Evolutionary conservation across 2,329 filamentous ascomycete genomes (phyloP), one percentile per base, ranked within the genome.

Genomic region (Neocatenulostroma microsporum): DNA sequence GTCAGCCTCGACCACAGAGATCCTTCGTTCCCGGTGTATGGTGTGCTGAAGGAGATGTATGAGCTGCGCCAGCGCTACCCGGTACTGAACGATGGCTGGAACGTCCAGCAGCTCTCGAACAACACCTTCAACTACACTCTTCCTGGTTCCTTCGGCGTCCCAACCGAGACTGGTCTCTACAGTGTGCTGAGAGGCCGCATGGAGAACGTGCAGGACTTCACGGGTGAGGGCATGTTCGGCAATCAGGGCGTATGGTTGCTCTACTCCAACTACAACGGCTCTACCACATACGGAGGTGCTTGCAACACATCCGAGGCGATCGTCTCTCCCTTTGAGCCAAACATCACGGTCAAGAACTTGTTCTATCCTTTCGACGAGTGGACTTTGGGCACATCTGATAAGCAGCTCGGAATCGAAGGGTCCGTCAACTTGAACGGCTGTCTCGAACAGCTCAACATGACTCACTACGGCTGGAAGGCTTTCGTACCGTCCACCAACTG

Each of bases 1-100:
- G 72, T 76, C 34, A 70, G 70, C 23, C 68, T 73, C 25, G 77
- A 81, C 47, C 77, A 81, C 49, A 65, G 76, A 25, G 76, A 81
- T 50, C 73, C 77, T 2, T 70, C 76, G 8, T 70, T 76, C 45
- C 74, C 76, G 2, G 59, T 80, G 21, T 68, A 74, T 26, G 78
- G 76, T 44, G 69, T 76, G 29, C 62, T 79, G 43, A 78, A 76
- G 54, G 63, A 70, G 29, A 77, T 80, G 70, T 78, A 73, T 44
- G 67, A 78, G 44, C 64, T 80, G 55, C 68, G 77, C 39, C 52
- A 67, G 13, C 57, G 71, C 21, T 80, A 68, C 34, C 71, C 74
- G 0, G 69, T 72, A 0, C 60, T 81, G 13, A 77, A 77, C 30
- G 75, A 79, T 47, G 77, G 77, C 0, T 76, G 66, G 47, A 64